Conservation (phyloP, 805 yeast genomes). For the Cyberlindnera suaveolens region DNA sequence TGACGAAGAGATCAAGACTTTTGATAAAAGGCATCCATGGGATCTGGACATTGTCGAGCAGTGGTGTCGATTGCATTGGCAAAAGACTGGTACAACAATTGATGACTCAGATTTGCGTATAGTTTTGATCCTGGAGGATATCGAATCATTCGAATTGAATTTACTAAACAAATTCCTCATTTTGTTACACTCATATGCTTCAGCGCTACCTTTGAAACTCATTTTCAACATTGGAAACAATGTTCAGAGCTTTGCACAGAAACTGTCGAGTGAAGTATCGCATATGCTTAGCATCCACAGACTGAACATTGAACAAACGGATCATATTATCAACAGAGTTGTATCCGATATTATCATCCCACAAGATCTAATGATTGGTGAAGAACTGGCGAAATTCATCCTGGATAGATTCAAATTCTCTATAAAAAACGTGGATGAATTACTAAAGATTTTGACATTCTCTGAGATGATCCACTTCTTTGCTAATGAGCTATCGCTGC, state of each 20-base stretch:
- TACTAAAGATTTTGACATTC: conserved; percentile 18
- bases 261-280: conserved; percentile 13
- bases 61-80: conserved; percentile 16
- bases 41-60: conserved; percentile 22
- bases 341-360: conserved; percentile 16
- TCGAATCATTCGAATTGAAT: conserved; percentile 19
- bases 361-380: conserved; percentile 15
- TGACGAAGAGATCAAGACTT: conserved; percentile 7
- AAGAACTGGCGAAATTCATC: conserved; percentile 14
- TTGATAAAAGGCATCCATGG: conserved; percentile 19
- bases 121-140: conserved; percentile 20
- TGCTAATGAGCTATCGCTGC: conserved; percentile 16
- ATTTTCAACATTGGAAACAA: conserved; percentile 21
- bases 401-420: conserved; percentile 18
- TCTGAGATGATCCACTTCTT: conserved; percentile 22
- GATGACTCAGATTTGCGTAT: conserved; percentile 11
- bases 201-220: conserved; percentile 19
- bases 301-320: conserved; percentile 22
- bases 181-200: conserved; percentile 11
- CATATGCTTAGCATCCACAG: conserved; percentile 11
- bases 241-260: conserved; percentile 13
- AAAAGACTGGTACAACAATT: conserved; percentile 1
- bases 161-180: conserved; percentile 16
- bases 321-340: conserved; percentile 17
- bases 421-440: conserved; percentile 20